Conservation (phyloP, 2,329 filamentous ascomycete species). For the Amesomyces nigricolor region DNA sequence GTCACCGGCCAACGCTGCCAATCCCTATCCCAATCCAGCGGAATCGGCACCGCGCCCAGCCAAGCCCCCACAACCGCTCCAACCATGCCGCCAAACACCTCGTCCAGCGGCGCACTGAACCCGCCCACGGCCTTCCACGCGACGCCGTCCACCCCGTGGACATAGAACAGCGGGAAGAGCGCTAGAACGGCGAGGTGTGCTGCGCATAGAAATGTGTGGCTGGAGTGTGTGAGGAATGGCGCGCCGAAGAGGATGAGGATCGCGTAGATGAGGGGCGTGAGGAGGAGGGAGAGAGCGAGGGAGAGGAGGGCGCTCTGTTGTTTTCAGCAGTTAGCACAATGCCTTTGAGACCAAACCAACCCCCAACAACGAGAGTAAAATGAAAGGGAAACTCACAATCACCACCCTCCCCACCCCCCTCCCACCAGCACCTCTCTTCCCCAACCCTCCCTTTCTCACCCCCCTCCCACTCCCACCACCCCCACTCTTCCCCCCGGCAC, state of each 20-base stretch:
- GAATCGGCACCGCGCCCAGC: conserved; percentile 91
- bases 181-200: conserved; percentile 76
- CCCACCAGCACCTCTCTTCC: conserved; percentile 26
- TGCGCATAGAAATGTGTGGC: conserved; percentile 73
- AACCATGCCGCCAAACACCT: conserved; percentile 75
- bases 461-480: conserved; percentile 33
- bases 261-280: conserved; percentile 62
- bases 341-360: too few species aligned
- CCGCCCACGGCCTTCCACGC: conserved; percentile 68
- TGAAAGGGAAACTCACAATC: not conserved
- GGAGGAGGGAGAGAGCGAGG: conserved; percentile 30
- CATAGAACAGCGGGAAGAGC: conserved; percentile 76
- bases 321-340: conserved; percentile 2
- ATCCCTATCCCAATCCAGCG: conserved; percentile 96
- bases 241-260: conserved; percentile 85
- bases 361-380: too few species aligned
- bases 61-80: conserved; percentile 78
- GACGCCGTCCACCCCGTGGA: conserved; percentile 67
- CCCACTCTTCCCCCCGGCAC: conserved; percentile 32
- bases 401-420: too few species aligned
- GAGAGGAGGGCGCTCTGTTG: conserved; percentile 42
- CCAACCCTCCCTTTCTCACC: conserved; percentile 28
- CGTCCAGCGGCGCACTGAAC: conserved; percentile 67
- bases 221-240: conserved; percentile 73
- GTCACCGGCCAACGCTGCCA: conserved; percentile 99